Percentiles rank a stretch among this genome's conserved stretches.
These are phyloP conservation scores for Chlamydomonas urium DNA, from an alignment of 139 green algal species.

Conservation along the genomic window DNA sequence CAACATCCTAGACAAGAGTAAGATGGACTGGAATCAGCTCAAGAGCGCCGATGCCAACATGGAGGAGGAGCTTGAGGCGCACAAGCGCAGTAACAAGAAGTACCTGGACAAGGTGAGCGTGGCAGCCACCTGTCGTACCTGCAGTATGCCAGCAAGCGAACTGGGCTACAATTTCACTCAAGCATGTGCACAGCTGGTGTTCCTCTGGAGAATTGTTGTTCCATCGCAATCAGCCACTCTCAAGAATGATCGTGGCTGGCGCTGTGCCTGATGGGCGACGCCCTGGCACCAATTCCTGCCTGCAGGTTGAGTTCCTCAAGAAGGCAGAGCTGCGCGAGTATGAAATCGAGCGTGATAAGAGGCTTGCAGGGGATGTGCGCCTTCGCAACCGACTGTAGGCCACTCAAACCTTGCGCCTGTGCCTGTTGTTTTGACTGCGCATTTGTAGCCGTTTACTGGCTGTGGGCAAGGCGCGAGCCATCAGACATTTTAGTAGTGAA, in stretches of 20 bases:
- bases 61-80: constrained; percentile 79
- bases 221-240: background rate
- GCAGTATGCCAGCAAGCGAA: background rate
- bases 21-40: constrained; percentile 75
- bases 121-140: background rate
- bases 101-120: constrained; percentile 70
- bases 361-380: constrained; percentile 59
- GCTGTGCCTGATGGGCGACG: too few species aligned
- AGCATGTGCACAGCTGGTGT: background rate
- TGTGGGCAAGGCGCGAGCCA: too few species aligned
- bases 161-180: too few species aligned
- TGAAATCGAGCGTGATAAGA: constrained; percentile 75
- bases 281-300: too few species aligned
- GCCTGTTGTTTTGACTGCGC: too few species aligned
- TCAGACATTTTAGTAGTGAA: too few species aligned
- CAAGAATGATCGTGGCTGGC: too few species aligned
- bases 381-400: constrained; percentile 4
- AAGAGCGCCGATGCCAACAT: constrained; percentile 63
- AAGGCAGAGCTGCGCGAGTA: constrained; percentile 79
- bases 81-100: constrained; percentile 61
- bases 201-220: background rate
- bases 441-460: too few species aligned
- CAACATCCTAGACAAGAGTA: constrained; percentile 85
- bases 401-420: too few species aligned
- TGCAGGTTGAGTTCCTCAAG: constrained; percentile 72